These are phyloP conservation scores for Blumeria graminis DNA, from an alignment of 2,329 filamentous ascomycete genomes.

Conservation along the genomic window DNA sequence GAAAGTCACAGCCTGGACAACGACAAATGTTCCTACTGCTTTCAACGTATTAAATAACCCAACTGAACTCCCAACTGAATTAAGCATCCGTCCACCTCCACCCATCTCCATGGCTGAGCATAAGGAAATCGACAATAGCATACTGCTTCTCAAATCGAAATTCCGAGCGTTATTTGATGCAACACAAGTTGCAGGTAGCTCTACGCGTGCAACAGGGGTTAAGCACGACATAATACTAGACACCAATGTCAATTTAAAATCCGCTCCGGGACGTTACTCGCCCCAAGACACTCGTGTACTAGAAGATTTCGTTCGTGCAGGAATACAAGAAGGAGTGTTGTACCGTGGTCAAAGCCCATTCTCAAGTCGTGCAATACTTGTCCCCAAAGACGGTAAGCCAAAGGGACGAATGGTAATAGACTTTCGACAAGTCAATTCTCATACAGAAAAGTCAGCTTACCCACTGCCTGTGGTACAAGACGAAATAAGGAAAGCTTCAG, in stretches of 20 bases:
- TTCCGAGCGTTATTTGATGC: background rate
- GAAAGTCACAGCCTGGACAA: background rate
- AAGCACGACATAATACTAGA: background rate
- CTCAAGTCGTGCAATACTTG: background rate
- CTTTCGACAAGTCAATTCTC: background rate
- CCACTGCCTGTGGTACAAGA: background rate
- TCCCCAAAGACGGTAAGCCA: background rate
- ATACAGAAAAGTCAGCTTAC: background rate
- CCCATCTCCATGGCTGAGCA: background rate
- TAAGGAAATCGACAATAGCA: background rate
- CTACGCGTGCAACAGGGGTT: background rate
- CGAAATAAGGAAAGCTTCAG: constrained; percentile 1
- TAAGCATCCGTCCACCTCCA: background rate
- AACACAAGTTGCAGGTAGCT: background rate
- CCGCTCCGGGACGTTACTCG: background rate
- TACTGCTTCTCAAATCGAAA: background rate
- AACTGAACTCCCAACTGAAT: background rate
- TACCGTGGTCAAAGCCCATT: background rate
- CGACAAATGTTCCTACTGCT: background rate
- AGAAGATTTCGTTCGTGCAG: background rate
- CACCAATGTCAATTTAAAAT: background rate
- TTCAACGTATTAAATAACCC: background rate
- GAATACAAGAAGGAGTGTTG: background rate
- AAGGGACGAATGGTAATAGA: constrained; percentile 1
- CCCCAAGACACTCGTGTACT: background rate